Evolutionary conservation across 2,329 filamentous ascomycete genomes (phyloP).

Genomic region (Diaporthe sp.): DNA sequence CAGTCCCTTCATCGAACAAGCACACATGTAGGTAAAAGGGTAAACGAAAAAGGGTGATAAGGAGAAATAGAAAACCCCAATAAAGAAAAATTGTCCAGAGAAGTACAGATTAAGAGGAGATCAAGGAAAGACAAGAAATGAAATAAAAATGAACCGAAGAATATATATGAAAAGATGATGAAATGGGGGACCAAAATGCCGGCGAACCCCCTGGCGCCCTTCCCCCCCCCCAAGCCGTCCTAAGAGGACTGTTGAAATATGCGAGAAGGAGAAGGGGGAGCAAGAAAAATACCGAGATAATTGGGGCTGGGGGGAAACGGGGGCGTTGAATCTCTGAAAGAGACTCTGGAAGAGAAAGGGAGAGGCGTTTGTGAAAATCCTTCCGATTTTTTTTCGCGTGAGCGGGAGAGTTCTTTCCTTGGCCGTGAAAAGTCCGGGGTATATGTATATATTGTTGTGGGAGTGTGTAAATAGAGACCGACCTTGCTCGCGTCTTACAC

Average conservation of each 20-base stretch:
- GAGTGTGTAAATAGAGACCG: background rate
- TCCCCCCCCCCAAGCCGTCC: background rate
- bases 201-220: background rate
- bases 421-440: slow-evolving; percentile 34
- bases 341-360: background rate
- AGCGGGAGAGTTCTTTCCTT: slow-evolving; percentile 40
- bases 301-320: slow-evolving; percentile 34
- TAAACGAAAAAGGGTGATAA: slow-evolving; percentile 33
- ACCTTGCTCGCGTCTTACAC: background rate
- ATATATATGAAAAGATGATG: slow-evolving; percentile 12
- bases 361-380: background rate
- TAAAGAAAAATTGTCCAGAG: background rate
- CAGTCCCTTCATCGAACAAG: background rate
- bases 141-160: slow-evolving; percentile 35
- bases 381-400: slow-evolving; percentile 42
- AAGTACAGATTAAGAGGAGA: slow-evolving; percentile 18
- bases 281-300: slow-evolving; percentile 10
- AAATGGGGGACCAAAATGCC: background rate
- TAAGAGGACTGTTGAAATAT: background rate
- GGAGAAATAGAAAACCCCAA: slow-evolving; percentile 36
- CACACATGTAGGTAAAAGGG: background rate
- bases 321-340: slow-evolving; percentile 28
- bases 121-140: slow-evolving; percentile 19
- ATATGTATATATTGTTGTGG: slow-evolving; percentile 31
- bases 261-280: background rate